Percentiles rank a stretch among this genome's conserved stretches.
Evolutionary conservation across 2,329 filamentous ascomycete genomes (phyloP).

Genomic region (Apiospora aurea): DNA sequence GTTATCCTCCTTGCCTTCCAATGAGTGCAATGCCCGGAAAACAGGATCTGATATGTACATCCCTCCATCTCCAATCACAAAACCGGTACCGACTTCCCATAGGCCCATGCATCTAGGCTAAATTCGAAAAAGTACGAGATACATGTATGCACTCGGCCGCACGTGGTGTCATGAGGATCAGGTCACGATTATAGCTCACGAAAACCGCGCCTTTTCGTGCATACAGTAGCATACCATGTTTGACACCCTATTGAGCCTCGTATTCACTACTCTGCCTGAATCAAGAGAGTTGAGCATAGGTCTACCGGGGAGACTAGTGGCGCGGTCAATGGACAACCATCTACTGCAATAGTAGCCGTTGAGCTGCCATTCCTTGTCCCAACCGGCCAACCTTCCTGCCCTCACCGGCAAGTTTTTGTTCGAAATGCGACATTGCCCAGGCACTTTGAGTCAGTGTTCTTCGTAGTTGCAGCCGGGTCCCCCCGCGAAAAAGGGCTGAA

Average conservation of each 20-base stretch:
- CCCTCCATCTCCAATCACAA: background rate
- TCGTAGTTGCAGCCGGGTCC: background rate
- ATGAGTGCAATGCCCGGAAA: background rate
- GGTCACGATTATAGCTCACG: background rate
- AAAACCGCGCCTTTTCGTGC: slow-evolving; percentile 15
- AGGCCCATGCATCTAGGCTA: slow-evolving; percentile 7
- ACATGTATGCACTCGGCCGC: slow-evolving; percentile 1
- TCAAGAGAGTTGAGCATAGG: slow-evolving; percentile 19
- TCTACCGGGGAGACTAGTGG: background rate
- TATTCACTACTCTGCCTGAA: background rate
- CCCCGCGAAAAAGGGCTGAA: background rate
- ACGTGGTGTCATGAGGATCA: slow-evolving; percentile 5
- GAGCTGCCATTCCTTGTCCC: background rate
- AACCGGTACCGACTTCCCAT: background rate
- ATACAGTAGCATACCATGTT: background rate
- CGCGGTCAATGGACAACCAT: background rate
- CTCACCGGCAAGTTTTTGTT: background rate
- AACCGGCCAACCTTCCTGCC: background rate
- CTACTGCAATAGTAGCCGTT: background rate
- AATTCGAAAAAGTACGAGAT: background rate
- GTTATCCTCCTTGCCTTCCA: background rate
- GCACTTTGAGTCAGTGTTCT: slow-evolving; percentile 2
- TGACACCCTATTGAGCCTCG: background rate
- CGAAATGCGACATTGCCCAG: background rate
- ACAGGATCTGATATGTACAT: slow-evolving; percentile 7